A percentile compares a stretch with the other conserved stretches of the same genome.
phyloP scores from a whole-genome alignment of 139 green algal genomes.

The Chlorella sp. region DNA sequence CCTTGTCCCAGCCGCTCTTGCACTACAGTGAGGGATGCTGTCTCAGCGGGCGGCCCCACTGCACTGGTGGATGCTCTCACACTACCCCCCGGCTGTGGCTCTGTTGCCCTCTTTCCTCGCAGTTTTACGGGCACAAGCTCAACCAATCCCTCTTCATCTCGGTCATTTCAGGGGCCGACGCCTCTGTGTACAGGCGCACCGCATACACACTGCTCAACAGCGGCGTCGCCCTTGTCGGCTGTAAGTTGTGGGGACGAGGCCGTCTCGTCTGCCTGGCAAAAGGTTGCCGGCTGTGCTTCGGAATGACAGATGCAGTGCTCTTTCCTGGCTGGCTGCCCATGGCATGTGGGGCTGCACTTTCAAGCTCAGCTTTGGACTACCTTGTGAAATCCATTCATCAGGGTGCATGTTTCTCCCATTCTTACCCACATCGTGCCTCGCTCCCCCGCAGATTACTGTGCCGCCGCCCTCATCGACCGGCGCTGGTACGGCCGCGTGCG shows the following conservation, averaged over 20 bases:
- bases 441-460: conserved; percentile 70
- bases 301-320: not conserved
- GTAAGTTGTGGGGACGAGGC: not conserved
- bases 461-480: conserved; percentile 71
- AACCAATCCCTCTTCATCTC: conserved; percentile 69
- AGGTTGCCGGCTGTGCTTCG: not conserved
- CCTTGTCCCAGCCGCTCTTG: no score
- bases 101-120: no score
- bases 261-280: not conserved
- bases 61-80: no score
- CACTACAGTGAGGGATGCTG: no score
- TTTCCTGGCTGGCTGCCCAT: not conserved
- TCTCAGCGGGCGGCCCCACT: no score
- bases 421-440: no score
- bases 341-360: no score
- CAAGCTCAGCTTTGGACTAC: not conserved
- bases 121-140: conserved; percentile 84
- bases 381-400: no score
- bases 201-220: conserved; percentile 81
- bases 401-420: no score
- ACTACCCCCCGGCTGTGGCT: no score
- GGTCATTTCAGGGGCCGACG: conserved; percentile 36
- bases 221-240: conserved; percentile 66
- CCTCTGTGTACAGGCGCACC: conserved; percentile 56
- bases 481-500: conserved; percentile 58